Evolutionary conservation across 192 early-diverging fungal genomes (phyloP).

Genomic region (Entomortierella lignicola): DNA sequence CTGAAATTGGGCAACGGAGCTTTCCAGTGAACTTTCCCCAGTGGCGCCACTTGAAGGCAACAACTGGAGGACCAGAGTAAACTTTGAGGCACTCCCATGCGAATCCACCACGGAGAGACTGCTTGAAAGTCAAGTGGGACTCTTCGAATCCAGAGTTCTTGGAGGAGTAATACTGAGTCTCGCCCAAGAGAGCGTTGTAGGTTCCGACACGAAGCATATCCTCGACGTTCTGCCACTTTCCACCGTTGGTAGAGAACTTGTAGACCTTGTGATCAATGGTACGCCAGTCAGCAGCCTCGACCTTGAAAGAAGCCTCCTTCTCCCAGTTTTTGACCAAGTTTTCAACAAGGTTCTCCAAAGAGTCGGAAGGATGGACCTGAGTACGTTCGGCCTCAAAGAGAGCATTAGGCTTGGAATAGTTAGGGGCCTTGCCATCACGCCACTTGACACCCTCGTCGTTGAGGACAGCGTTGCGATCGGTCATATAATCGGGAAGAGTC

Average conservation of each 20-base stretch:
- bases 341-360: slow-evolving; percentile 52
- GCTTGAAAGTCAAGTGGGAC: slow-evolving; percentile 59
- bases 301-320: slow-evolving; percentile 59
- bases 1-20: slow-evolving; percentile 38
- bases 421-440: slow-evolving; percentile 56
- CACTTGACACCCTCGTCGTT: slow-evolving; percentile 53
- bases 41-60: slow-evolving; percentile 62
- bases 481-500: slow-evolving; percentile 61
- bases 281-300: slow-evolving; percentile 53
- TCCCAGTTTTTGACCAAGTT: slow-evolving; percentile 66
- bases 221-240: slow-evolving; percentile 53
- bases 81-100: slow-evolving; percentile 60
- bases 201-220: slow-evolving; percentile 61
- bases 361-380: slow-evolving; percentile 49
- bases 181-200: slow-evolving; percentile 61
- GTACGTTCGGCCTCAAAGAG: slow-evolving; percentile 54
- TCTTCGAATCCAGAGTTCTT: slow-evolving; percentile 56
- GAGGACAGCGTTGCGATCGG: slow-evolving; percentile 59
- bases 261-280: slow-evolving; percentile 58
- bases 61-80: slow-evolving; percentile 58
- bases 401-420: slow-evolving; percentile 58
- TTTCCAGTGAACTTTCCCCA: slow-evolving; percentile 58
- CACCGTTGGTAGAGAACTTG: slow-evolving; percentile 57
- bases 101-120: slow-evolving; percentile 46
- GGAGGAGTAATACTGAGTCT: slow-evolving; percentile 56